Percentiles rank a stretch among this genome's conserved stretches.
These are phyloP conservation scores for Taxillus chinensis DNA, from an alignment of 164 flowering plant species.

Conservation along the genomic window DNA sequence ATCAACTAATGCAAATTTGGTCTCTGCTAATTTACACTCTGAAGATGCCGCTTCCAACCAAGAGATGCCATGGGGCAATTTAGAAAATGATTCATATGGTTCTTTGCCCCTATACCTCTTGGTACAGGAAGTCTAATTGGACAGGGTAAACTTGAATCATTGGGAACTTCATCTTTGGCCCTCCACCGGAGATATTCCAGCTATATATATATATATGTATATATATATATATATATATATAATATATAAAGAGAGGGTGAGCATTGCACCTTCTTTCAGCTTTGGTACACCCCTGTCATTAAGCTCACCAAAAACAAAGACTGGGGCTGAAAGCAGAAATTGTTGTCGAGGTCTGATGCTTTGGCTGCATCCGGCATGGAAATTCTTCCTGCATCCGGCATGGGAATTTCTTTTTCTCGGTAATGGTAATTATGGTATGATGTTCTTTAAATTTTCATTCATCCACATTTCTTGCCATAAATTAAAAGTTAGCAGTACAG, in stretches of 20 bases:
- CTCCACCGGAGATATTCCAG: slow-evolving; percentile 56
- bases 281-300: slow-evolving; percentile 42
- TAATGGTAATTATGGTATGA: too few relatives aligned
- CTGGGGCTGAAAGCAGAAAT: slow-evolving; percentile 70
- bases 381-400: too few relatives aligned
- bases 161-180: slow-evolving; percentile 29
- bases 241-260: too few relatives aligned
- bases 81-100: slow-evolving; percentile 40
- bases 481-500: too few relatives aligned
- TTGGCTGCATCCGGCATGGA: slow-evolving; percentile 32
- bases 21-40: slow-evolving; percentile 25
- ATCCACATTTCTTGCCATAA: too few relatives aligned
- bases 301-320: slow-evolving; percentile 87
- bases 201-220: slow-evolving; percentile 10
- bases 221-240: slow-evolving; percentile 11
- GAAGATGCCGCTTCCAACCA: slow-evolving; percentile 37
- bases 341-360: slow-evolving; percentile 42
- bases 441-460: too few relatives aligned
- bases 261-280: slow-evolving; percentile 41
- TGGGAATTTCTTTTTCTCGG: too few relatives aligned
- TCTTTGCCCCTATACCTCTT: slow-evolving; percentile 26
- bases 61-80: slow-evolving; percentile 35
- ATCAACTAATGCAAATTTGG: slow-evolving; percentile 24
- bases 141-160: slow-evolving; percentile 38
- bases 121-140: slow-evolving; percentile 30